Base-by-base conservation (phyloP, 306 rosid species). In the Quercus aquifolioides region DNA sequence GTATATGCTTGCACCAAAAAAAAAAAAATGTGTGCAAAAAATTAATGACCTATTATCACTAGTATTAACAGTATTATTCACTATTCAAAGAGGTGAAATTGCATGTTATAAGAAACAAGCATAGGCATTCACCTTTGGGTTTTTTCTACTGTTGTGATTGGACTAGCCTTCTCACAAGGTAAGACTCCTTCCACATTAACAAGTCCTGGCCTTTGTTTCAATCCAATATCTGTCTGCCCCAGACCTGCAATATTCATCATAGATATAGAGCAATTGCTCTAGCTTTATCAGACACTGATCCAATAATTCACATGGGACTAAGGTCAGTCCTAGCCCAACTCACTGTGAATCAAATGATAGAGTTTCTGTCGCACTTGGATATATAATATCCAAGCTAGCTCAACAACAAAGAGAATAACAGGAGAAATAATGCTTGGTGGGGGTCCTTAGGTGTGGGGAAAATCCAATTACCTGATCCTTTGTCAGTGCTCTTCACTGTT, bases 401-500 rank as follows among this genome's bases (percentile, higher is more conserved):
- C 77, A 67, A 79, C 84, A 87, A 74, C 90, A 87, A 85, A 84
- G 77, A 85, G 85, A 84, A 89, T 85, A 84, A 88, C 78, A 67
- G 79, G 76, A 23, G 76, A 56, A 73, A 87, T 11, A 73, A 74
- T 75, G 59, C 64, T 74, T 77, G 84, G 84, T 41, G 46, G 85
- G 86, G 84, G 79, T 54, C 80, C 49, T 76, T 77, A 21, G 78
- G 9, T 82, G 80, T 6, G 17, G 65, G 80, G 77, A 84, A 78
- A 78, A 71, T 73, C 78, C 75, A 81, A 76, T 87, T 94, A 92
- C 97, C 98, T 84, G 91, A 67, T 60, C 85, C 85, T 81, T 87
- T 94, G 83, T 83, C 97, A 78, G 97, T 90, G 89, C 92, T 86
- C 94, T 90, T 94, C 94, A 94, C 98, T 80, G 98, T 94, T 92